Conservation (phyloP, 192 early-diverging fungal species). For the Mortierella claussenii region DNA sequence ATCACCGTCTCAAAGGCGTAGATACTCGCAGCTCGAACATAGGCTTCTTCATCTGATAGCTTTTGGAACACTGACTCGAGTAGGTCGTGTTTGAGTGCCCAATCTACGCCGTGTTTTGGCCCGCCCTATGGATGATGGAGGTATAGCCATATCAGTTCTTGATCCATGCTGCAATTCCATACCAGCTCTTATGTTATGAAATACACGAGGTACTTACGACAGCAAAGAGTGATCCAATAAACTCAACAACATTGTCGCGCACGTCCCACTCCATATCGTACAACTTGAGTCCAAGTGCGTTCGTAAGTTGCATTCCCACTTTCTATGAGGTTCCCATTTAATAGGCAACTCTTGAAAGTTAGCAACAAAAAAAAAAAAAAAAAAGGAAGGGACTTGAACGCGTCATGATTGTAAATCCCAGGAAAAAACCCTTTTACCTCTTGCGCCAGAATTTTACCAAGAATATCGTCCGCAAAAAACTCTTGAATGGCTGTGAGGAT, state of each 20-base stretch:
- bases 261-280: slow-evolving; percentile 64
- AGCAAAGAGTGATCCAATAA: slow-evolving; percentile 60
- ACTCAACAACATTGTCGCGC: slow-evolving; percentile 61
- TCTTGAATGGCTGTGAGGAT: slow-evolving; percentile 32
- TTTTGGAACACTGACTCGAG: slow-evolving; percentile 51
- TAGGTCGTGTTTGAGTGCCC: slow-evolving; percentile 56
- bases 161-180: no score
- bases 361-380: background rate
- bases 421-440: slow-evolving; percentile 21
- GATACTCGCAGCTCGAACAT: slow-evolving; percentile 63
- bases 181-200: no score
- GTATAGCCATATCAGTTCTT: background rate
- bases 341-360: no score
- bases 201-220: no score
- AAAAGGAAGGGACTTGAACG: no score
- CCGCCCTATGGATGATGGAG: slow-evolving; percentile 12
- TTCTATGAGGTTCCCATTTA: no score
- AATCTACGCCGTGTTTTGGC: slow-evolving; percentile 44
- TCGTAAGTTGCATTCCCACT: slow-evolving; percentile 44
- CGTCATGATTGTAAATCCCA: no score
- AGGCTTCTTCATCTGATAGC: slow-evolving; percentile 59
- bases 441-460: slow-evolving; percentile 21
- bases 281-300: slow-evolving; percentile 50
- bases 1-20: slow-evolving; percentile 57
- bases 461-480: slow-evolving; percentile 33